Base-by-base conservation (phyloP, 176 grass and related monocot genomes). In the Oryza punctata region DNA sequence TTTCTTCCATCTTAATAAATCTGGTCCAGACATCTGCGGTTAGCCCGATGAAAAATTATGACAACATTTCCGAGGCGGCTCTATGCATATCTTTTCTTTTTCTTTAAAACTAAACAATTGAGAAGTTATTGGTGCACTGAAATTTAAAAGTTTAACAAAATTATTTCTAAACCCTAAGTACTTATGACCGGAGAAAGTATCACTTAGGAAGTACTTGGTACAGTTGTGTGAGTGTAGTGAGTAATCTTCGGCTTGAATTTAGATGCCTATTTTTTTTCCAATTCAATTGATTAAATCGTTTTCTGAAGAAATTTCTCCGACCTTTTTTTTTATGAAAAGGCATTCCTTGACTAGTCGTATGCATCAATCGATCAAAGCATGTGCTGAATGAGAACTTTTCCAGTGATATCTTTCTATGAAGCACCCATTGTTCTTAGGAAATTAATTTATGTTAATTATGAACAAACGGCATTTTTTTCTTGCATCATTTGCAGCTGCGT, bases 401-500 rank as follows among this genome's bases (percentile, higher is more conserved):
- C 7, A 21, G 30, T 65, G 12, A 12, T 73, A 70, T 77, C 32
- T 70, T 82, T 52, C 40, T 43, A 29, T 82, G 50, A 18, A 70
- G 73, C 73, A 70, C 37, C 32, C 77, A 57, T 18, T 57, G 47
- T 16, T 24, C 41, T 59, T 6, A 10, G 54, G 19, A 54, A 19
- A 44, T 12, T 72, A 40, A 23, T 73, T 27, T 45, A 59, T 63
- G 68, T 52, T 52, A 72, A 70, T 27, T 12, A 29, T 54, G 4
- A 79, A 40, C 57, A 29, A 61, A 24, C n/a, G 23, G 21, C 57
- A 61, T 61, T 11, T n/a, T 32, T 44, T 73, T 15, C 5, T 15
- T 10, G 54, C 35, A 41, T 69, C 19, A 68, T 73, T 47, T 68
- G 54, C 73, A 65, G 65, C 10, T 77, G 50, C 70, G 73, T 78